phyloP scores from a whole-genome alignment of 2,329 filamentous ascomycete genomes.

The Xylaria sp. region DNA sequence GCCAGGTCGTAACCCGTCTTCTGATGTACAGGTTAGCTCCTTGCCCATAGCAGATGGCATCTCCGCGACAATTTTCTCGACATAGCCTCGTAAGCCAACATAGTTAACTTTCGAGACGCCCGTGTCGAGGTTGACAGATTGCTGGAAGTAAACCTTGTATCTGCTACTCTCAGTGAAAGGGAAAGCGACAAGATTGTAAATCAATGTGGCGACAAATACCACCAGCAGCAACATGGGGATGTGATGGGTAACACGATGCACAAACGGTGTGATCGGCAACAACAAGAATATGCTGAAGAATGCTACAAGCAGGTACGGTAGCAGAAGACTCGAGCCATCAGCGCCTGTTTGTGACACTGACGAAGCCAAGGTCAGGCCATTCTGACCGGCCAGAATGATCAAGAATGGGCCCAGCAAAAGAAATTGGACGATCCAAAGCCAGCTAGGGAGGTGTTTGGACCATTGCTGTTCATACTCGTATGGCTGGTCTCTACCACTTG shows the following conservation, averaged over 20 bases:
- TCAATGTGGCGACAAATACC: constrained; percentile 72
- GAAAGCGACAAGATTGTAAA: constrained; percentile 86
- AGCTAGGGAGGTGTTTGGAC: constrained; percentile 77
- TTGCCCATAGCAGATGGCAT: constrained; percentile 73
- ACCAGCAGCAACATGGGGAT: constrained; percentile 76
- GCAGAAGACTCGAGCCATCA: constrained; percentile 75
- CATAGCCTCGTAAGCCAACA: constrained; percentile 67
- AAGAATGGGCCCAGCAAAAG: constrained; percentile 77
- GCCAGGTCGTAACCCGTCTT: constrained; percentile 47
- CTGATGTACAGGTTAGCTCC: constrained; percentile 53
- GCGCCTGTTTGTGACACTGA: constrained; percentile 79
- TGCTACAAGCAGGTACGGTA: constrained; percentile 72
- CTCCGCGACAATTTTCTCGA: constrained; percentile 66
- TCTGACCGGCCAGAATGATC: constrained; percentile 75
- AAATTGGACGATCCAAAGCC: constrained; percentile 88
- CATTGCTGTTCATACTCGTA: constrained; percentile 81
- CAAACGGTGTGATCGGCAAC: constrained; percentile 77
- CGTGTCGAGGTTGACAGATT: constrained; percentile 75
- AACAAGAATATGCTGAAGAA: constrained; percentile 71
- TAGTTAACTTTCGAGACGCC: constrained; percentile 72
- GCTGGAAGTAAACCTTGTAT: constrained; percentile 86
- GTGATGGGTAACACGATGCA: constrained; percentile 84
- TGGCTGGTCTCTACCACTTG: constrained; percentile 37
- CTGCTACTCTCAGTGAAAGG: constrained; percentile 81
- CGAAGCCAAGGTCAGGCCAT: constrained; percentile 72